phyloP scores from a whole-genome alignment of 345 rosid genomes.

The Eucalyptus sideroxylon region DNA sequence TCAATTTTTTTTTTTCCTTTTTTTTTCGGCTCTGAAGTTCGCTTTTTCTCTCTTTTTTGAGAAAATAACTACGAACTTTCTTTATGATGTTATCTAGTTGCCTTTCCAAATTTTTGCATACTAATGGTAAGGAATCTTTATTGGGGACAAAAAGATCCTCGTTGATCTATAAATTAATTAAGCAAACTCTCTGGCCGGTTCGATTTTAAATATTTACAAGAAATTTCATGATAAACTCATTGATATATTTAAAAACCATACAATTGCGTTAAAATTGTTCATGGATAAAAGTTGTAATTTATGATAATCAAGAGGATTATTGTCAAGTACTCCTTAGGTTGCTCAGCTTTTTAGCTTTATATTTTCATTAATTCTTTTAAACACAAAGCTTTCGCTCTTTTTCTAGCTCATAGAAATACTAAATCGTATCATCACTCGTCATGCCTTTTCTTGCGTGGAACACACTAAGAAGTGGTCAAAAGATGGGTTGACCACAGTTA shows the following conservation, averaged over 20 bases:
- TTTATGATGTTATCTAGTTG: background rate
- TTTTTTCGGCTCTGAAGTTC: background rate
- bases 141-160: background rate
- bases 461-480: background rate
- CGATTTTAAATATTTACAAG: background rate
- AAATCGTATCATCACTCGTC: background rate
- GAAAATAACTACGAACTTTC: background rate
- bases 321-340: rapidly evolving
- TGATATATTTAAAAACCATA: background rate
- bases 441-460: background rate
- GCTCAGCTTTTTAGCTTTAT: background rate
- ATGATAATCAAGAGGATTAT: background rate
- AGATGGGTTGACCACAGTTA: background rate
- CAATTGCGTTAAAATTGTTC: rapidly evolving
- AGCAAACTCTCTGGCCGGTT: rapidly evolving
- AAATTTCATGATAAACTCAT: background rate
- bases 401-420: background rate
- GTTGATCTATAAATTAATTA: background rate
- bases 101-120: background rate
- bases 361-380: background rate
- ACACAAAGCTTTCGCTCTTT: background rate
- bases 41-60: background rate
- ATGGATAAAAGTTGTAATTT: background rate
- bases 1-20: background rate
- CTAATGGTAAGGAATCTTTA: too few relatives aligned